Conservation (phyloP, 345 rosid species). For the Excoecaria agallocha region DNA sequence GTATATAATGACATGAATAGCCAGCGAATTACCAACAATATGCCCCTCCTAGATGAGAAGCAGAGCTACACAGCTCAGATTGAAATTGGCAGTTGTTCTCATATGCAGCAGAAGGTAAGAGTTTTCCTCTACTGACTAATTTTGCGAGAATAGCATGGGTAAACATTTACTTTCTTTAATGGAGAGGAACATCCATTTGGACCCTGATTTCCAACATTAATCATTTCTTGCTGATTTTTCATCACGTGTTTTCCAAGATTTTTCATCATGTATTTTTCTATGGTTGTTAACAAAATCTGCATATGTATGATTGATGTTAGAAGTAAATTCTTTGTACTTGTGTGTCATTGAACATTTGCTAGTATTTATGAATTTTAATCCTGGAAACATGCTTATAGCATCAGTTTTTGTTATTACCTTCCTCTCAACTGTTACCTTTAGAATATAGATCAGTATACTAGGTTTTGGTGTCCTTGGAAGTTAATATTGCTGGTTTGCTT, state of each 20-base stretch:
- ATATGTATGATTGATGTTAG: neutral
- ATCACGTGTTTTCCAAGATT: too few relatives aligned
- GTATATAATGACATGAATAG: constrained; percentile 30
- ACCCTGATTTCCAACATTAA: neutral
- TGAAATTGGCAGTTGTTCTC: constrained; percentile 35
- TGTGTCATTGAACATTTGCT: neutral
- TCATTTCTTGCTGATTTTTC: neutral
- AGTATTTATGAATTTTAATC: neutral
- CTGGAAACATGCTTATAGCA: neutral
- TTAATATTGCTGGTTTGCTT: neutral
- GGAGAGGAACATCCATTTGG: neutral
- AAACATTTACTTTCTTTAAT: neutral
- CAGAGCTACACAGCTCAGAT: constrained; percentile 31
- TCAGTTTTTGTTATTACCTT: neutral
- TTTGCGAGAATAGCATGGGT: neutral
- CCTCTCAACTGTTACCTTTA: neutral
- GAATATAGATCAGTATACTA: neutral
- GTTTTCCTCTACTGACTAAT: constrained; percentile 22
- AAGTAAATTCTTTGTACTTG: neutral
- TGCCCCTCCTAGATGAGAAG: constrained; percentile 37
- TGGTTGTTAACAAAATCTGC: neutral
- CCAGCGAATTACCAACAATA: constrained; percentile 23
- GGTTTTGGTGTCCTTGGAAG: neutral
- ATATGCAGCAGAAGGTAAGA: constrained; percentile 49
- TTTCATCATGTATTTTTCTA: too few relatives aligned